These are phyloP conservation scores for Batkoa obscura DNA, from an alignment of 371 early-diverging fungal genomes.

Conservation along the genomic window DNA sequence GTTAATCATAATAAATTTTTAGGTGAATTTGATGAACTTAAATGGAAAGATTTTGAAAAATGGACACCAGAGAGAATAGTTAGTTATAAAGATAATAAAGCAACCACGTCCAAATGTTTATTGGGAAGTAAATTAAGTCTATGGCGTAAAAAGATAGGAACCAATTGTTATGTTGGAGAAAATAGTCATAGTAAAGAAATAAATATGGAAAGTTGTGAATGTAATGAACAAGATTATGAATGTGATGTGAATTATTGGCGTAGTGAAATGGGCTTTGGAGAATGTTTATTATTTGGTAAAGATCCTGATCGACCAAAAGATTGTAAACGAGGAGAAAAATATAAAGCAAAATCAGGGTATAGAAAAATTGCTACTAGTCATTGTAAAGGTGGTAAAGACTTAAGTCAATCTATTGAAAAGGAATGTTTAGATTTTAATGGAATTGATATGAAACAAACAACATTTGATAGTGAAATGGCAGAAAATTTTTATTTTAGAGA, in stretches of 20 bases:
- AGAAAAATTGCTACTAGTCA: conserved; percentile 28
- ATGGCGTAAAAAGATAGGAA: conserved; percentile 62
- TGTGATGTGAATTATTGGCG: conserved; percentile 65
- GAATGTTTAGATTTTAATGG: conserved; percentile 20
- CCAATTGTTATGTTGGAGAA: conserved; percentile 44
- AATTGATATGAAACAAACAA: conserved; percentile 9
- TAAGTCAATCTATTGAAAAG: conserved; percentile 29
- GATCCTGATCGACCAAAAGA: conserved; percentile 43
- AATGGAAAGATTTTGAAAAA: not conserved
- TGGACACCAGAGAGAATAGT: not conserved
- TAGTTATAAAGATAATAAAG: not conserved
- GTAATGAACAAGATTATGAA: conserved; percentile 53
- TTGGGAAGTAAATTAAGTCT: conserved; percentile 35
- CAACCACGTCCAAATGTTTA: conserved; percentile 12
- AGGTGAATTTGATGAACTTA: too few species aligned
- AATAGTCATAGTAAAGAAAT: conserved; percentile 35
- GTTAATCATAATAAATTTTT: too few species aligned
- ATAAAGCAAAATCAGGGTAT: conserved; percentile 50
- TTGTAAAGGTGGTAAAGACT: conserved; percentile 43
- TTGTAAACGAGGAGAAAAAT: conserved; percentile 29
- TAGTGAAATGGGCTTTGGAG: conserved; percentile 22
- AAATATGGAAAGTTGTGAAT: conserved; percentile 30
- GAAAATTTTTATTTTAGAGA: conserved; percentile 46
- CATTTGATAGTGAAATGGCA: conserved; percentile 23
- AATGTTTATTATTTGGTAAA: conserved; percentile 37